Evolutionary conservation across 2,329 filamentous ascomycete genomes (phyloP).

Genomic region (Triangularia verruculosa): DNA sequence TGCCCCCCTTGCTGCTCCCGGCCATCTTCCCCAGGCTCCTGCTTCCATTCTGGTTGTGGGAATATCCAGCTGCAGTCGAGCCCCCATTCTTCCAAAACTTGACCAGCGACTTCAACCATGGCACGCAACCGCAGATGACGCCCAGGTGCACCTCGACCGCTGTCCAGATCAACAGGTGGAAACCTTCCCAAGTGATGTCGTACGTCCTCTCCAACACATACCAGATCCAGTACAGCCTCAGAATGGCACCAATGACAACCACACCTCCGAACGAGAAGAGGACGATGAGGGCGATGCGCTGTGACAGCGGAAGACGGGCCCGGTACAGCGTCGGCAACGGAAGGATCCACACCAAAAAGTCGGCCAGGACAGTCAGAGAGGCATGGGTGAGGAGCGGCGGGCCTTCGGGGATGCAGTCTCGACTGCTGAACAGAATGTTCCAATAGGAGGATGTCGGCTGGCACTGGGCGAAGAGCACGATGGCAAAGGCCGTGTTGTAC

Average conservation of each 20-base stretch:
- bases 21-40: background rate
- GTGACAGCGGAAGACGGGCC: conserved; percentile 33
- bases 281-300: conserved; percentile 36
- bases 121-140: conserved; percentile 41
- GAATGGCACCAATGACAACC: conserved; percentile 37
- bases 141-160: conserved; percentile 41
- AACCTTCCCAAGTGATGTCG: conserved; percentile 42
- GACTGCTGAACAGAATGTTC: conserved; percentile 21
- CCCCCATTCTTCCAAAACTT: conserved; percentile 10
- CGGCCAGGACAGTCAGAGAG: conserved; percentile 33
- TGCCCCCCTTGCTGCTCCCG: background rate
- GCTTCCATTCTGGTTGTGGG: background rate
- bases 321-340: conserved; percentile 36
- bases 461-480: conserved; percentile 39
- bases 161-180: conserved; percentile 42
- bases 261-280: conserved; percentile 39
- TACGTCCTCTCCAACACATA: conserved; percentile 37
- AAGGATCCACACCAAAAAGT: conserved; percentile 38
- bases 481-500: conserved; percentile 33
- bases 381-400: conserved; percentile 33
- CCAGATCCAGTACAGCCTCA: conserved; percentile 39
- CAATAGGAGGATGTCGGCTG: conserved; percentile 32
- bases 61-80: background rate
- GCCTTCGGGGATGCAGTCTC: conserved; percentile 33
- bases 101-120: conserved; percentile 33